Evolutionary conservation across 2,329 filamentous ascomycete genomes (phyloP), one percentile per base, ranked within the genome.

Genomic region (Neonectria sp.): DNA sequence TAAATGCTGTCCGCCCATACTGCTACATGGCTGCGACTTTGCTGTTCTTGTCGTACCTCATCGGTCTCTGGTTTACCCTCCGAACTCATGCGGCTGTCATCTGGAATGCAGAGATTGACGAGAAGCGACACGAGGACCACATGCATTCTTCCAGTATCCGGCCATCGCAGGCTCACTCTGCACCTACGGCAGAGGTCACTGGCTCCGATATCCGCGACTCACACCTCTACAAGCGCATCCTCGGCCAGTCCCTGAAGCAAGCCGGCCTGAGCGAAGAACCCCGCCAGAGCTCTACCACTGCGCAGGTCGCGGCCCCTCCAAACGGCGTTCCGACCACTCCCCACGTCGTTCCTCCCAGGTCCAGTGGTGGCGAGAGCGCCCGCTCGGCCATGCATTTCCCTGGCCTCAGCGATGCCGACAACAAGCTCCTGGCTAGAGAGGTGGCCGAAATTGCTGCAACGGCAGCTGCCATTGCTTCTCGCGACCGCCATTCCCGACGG

Each of bases 21-120:
- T 97, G 94, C 76, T 98, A 95, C 86, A 90, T 97, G 76, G 92
- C 94, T 5, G 94, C 96, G 1, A 82, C 91, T 4, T 87, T 97
- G 77, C 86, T 99, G 15, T 98, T 99, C 82, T 84, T 97, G 31
- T 97, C 95, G 1, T 99, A 99, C 78, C 86, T 96, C 40, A 96
- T 98, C 67, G 96, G 96, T 27, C 86, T 99, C 15, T 94, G 96
- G 87, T 99, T 99, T 81, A 99, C 96, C 1, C 88, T 99, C 24
- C 89, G 96, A 70, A 99, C 96, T 0, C 96, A 99, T 78, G 96
- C 96, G 4, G 95, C 97, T 5, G 93, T 98, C 52, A 99, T 99
- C 72, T 99, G 96, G 96, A 96, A 95, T 75, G 92, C 89, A 9
- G 95, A 98, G 69, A 79, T 87, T 3, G 93, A 95, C 45, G 93